Evolutionary conservation across 352 stramenopile genomes (phyloP).

Genomic region (Phytophthora chlamydospora): DNA sequence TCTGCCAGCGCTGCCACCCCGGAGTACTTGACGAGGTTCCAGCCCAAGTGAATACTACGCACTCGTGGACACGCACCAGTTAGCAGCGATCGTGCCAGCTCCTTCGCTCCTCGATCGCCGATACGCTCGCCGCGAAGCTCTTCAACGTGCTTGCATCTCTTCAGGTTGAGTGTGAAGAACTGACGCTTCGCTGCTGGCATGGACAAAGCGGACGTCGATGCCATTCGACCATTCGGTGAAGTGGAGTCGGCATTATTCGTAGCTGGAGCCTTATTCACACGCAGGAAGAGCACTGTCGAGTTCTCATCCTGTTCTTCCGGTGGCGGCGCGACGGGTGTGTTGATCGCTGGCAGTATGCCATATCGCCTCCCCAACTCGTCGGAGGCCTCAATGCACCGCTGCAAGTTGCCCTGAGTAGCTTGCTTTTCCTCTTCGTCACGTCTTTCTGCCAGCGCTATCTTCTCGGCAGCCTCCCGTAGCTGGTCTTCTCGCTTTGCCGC

Average conservation of each 20-base stretch:
- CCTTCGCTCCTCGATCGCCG: slow-evolving; percentile 55
- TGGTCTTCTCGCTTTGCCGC: slow-evolving; percentile 16
- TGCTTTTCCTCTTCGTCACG: slow-evolving; percentile 25
- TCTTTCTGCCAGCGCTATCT: slow-evolving; percentile 18
- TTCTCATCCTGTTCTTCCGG: slow-evolving; percentile 63
- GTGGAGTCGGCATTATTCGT: not conserved
- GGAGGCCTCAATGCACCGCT: slow-evolving; percentile 40
- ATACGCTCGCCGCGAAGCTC: slow-evolving; percentile 64
- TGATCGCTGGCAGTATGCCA: slow-evolving; percentile 65
- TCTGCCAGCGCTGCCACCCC: slow-evolving; percentile 57
- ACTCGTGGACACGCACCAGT: slow-evolving; percentile 71
- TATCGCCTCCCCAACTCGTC: slow-evolving; percentile 53
- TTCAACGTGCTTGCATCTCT: slow-evolving; percentile 77
- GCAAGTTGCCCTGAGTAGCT: slow-evolving; percentile 23
- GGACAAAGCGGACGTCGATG: not conserved
- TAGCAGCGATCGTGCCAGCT: slow-evolving; percentile 65
- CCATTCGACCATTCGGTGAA: not conserved
- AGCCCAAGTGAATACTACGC: slow-evolving; percentile 60
- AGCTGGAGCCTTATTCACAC: slow-evolving; percentile 40
- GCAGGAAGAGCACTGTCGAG: slow-evolving; percentile 53
- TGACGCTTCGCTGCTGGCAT: slow-evolving; percentile 38
- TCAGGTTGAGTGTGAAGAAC: slow-evolving; percentile 78
- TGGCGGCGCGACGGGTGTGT: slow-evolving; percentile 33
- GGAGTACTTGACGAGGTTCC: slow-evolving; percentile 71
- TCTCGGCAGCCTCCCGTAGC: slow-evolving; percentile 20